Base-by-base conservation (phyloP, 2,329 filamentous ascomycete species). In the Ophiostoma ulmi region DNA sequence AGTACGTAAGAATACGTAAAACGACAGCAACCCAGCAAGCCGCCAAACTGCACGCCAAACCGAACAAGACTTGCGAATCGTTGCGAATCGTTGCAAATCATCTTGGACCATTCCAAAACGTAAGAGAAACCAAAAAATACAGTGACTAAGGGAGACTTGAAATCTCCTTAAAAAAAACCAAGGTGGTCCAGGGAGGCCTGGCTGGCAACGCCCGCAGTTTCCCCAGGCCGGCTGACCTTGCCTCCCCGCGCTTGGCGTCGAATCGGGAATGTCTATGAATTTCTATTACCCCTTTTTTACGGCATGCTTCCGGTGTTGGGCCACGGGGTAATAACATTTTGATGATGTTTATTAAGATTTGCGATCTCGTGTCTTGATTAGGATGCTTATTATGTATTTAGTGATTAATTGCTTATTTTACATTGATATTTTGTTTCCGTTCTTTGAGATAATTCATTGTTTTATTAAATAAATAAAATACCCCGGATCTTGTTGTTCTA, bases 211-310 rank as follows among this genome's bases (percentile, higher is more conserved):
- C 61, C 61, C 35, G 61, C 61, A 64, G 61, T 58, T 58, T 68
- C 66, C 69, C 67, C 72, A 70, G 72, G 26, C 72, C 72, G 73
- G 74, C 61, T 74, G 73, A 74, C 76, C 75, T 73, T 44, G 36
- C 72, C 67, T 67, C 72, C 72, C 72, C 73, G 71, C 69, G 71
- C 69, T 68, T 71, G 69, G 72, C 70, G 58, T 38, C 72, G 17
- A 70, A 71, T 67, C 65, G 64, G 69, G 70, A 73, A 69, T 67
- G 58, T 52, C 69, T 20, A 22, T 70, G 69, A 26, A 73, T 77
- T 77, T 76, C 69, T 73, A 76, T 76, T 76, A 78, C 77, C 77
- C 76, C 75, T 74, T 75, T 74, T 41, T 75, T 75, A 75, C 72
- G 70, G 68, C 65, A 70, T 72, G 61, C 22, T 31, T 68, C 67